These are phyloP conservation scores for Apophysomyces variabilis DNA, from an alignment of 371 early-diverging fungal species.

Conservation along the genomic window DNA sequence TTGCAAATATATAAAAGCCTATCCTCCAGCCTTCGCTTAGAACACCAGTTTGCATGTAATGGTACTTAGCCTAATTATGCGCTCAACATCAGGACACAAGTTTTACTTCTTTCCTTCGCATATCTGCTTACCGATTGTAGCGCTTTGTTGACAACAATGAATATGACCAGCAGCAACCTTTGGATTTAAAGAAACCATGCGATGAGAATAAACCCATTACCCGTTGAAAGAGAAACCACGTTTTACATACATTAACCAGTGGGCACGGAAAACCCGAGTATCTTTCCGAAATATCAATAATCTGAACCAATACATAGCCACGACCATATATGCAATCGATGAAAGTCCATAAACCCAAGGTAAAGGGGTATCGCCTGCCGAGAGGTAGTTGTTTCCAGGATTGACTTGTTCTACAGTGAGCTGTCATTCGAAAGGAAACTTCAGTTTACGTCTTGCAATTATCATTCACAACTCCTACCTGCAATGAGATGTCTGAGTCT, in stretches of 20 bases:
- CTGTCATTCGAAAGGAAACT: slow-evolving; percentile 22
- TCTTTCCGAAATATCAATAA: slow-evolving; percentile 41
- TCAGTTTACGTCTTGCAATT: background rate
- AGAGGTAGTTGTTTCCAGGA: slow-evolving; percentile 53
- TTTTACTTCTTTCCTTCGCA: background rate
- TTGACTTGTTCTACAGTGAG: slow-evolving; percentile 51
- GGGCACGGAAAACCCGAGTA: slow-evolving; percentile 55
- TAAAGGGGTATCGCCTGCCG: slow-evolving; percentile 61
- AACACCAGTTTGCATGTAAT: slow-evolving; percentile 52
- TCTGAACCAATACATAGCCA: slow-evolving; percentile 39
- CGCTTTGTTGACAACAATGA: slow-evolving; percentile 56
- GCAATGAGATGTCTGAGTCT: slow-evolving; percentile 39
- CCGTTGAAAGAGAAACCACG: background rate
- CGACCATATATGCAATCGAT: slow-evolving; percentile 40
- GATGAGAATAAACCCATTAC: background rate
- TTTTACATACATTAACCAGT: slow-evolving; percentile 55
- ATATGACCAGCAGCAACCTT: slow-evolving; percentile 50
- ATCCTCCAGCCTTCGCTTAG: slow-evolving; percentile 60
- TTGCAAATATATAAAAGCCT: slow-evolving; percentile 61
- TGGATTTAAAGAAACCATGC: background rate
- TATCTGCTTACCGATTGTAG: slow-evolving; percentile 50
- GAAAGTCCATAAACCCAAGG: slow-evolving; percentile 50
- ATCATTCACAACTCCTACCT: slow-evolving; percentile 26
- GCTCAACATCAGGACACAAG: background rate
- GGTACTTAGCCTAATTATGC: slow-evolving; percentile 46